These are phyloP conservation scores for Russula emetica DNA, from an alignment of 768 basidiomycete genomes.

Conservation along the genomic window DNA sequence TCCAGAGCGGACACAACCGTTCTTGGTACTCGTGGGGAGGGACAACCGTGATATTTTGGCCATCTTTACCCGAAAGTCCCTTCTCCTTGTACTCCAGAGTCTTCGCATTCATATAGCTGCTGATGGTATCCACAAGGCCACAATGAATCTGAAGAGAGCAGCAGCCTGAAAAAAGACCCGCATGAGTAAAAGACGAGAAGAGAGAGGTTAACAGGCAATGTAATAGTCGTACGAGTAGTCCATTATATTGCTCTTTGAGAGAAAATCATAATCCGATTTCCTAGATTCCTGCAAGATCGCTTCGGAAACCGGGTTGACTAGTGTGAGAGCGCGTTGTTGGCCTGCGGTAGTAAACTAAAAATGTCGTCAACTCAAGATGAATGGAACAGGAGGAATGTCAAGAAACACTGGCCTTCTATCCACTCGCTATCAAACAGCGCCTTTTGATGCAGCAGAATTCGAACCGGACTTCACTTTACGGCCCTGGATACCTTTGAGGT, in stretches of 20 bases:
- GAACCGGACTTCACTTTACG: slow-evolving; percentile 56
- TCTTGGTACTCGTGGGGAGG: slow-evolving; percentile 78
- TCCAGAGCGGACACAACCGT: slow-evolving; percentile 65
- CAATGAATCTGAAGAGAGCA: slow-evolving; percentile 64
- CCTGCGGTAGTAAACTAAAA: slow-evolving; percentile 35
- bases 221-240: slow-evolving; percentile 68
- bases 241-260: slow-evolving; percentile 76
- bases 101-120: slow-evolving; percentile 82
- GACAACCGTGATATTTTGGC: slow-evolving; percentile 74
- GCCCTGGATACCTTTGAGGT: slow-evolving; percentile 80
- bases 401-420: slow-evolving; percentile 54
- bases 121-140: slow-evolving; percentile 82
- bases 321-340: slow-evolving; percentile 58
- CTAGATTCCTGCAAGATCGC: slow-evolving; percentile 66
- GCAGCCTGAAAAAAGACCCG: slow-evolving; percentile 42
- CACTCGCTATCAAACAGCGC: slow-evolving; percentile 81
- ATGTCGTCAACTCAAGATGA: not conserved
- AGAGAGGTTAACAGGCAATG: not conserved
- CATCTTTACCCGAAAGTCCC: slow-evolving; percentile 51
- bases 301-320: slow-evolving; percentile 71
- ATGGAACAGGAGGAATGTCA: slow-evolving; percentile 37
- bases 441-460: slow-evolving; percentile 40
- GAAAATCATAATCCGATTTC: slow-evolving; percentile 65
- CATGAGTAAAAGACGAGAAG: not conserved
- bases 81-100: slow-evolving; percentile 85